Percentiles rank a stretch among this genome's conserved stretches.
phyloP scores from a whole-genome alignment of 331 rosid species.

The Quercus lobata region DNA sequence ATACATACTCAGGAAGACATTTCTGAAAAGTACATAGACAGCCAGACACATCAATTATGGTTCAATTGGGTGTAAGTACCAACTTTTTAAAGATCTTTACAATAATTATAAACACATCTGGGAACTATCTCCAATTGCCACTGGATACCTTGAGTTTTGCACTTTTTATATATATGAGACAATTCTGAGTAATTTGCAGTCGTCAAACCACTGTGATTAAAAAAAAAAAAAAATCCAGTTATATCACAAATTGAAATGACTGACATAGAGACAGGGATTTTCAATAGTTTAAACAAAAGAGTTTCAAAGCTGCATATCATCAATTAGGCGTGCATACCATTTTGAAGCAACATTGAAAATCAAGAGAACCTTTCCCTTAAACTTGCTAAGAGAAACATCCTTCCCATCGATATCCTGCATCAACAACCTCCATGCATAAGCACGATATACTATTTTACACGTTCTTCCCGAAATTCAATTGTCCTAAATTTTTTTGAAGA shows the following conservation, averaged over 20 bases:
- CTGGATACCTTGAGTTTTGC: conserved; percentile 77
- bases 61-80: background rate
- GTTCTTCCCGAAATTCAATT: background rate
- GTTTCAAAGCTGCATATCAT: background rate
- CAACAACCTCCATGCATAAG: conserved; percentile 4
- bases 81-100: background rate
- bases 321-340: conserved; percentile 51
- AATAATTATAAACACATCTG: background rate
- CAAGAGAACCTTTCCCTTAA: conserved; percentile 89
- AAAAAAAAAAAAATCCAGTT: conserved; percentile 8
- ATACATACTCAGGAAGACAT: background rate
- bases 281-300: background rate
- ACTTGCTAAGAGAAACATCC: conserved; percentile 73
- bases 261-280: background rate
- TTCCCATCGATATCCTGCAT: conserved; percentile 83
- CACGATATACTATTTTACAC: background rate
- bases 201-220: conserved; percentile 78
- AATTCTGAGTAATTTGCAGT: conserved; percentile 87
- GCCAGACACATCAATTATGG: background rate
- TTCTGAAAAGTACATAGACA: background rate
- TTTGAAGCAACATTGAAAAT: conserved; percentile 93
- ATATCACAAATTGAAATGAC: conserved; percentile 19
- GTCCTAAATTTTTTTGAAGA: background rate
- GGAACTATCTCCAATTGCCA: conserved; percentile 8
- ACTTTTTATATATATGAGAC: conserved; percentile 74